Conservation (phyloP, 2,329 filamentous ascomycete species). For the Fusarium papillatum region DNA sequence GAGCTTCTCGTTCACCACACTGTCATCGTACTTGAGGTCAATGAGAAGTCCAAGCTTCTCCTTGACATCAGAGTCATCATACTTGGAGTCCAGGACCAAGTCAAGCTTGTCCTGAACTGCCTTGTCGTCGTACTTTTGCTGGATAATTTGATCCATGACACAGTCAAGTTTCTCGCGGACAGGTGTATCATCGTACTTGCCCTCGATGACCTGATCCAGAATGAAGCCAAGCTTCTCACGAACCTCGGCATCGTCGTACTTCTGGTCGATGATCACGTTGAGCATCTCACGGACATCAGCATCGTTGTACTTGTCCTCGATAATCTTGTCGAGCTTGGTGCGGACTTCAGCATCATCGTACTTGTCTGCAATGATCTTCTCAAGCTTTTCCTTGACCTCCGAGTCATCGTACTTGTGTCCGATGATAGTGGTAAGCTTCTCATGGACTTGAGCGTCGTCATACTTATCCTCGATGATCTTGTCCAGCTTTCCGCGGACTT, state of each 20-base stretch:
- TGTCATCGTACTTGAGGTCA: conserved; percentile 64
- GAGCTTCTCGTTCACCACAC: conserved; percentile 53
- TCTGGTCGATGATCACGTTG: conserved; percentile 47
- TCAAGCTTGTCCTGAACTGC: conserved; percentile 55
- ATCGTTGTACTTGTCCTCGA: conserved; percentile 44
- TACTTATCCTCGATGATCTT: conserved; percentile 51
- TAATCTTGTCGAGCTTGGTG: conserved; percentile 66
- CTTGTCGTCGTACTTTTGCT: conserved; percentile 64
- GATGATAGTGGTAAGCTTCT: conserved; percentile 46
- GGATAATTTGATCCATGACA: conserved; percentile 26
- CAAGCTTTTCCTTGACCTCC: conserved; percentile 51
- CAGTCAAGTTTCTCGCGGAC: conserved; percentile 40
- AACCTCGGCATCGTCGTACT: conserved; percentile 48
- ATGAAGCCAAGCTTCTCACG: conserved; percentile 36
- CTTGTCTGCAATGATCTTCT: conserved; percentile 68
- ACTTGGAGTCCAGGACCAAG: conserved; percentile 50
- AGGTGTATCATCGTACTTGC: conserved; percentile 47
- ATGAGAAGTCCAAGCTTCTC: conserved; percentile 47
- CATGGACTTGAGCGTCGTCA: conserved; percentile 45
- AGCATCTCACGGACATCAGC: conserved; percentile 40
- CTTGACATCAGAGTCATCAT: conserved; percentile 49
- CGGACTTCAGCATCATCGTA: conserved; percentile 64
- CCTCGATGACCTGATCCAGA: conserved; percentile 37
- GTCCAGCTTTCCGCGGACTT: conserved; percentile 65
- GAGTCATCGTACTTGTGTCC: conserved; percentile 71